Evolutionary conservation across 2,329 filamentous ascomycete species (phyloP), one percentile per base, ranked within the genome.

Genomic region (Fusarium ramigenum): DNA sequence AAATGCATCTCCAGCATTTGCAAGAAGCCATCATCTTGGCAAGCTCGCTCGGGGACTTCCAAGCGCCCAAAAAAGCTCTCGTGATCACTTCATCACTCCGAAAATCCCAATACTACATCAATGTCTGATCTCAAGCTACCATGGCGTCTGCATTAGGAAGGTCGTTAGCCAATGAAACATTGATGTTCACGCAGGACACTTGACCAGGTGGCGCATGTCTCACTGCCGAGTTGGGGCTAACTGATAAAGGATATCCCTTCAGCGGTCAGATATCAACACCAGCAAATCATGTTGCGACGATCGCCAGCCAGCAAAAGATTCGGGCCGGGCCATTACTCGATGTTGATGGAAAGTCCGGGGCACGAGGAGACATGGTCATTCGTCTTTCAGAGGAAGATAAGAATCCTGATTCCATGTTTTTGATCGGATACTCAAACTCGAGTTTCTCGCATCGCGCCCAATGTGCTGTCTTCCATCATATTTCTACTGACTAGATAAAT

Each of bases 121-220:
- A 32, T 9, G 21, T 44, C 42, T 18, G 32, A 43, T 30, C 18
- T 42, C 19, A 30, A 54, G 63, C 12, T 50, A 18, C 42, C 14
- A 18, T 23, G 34, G 14, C 14, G 43, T 16, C 56, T 63, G 16
- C 8, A 56, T 63, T 50, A 63, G 66, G 66, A 63, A 68, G 66
- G 66, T 69, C 37, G 42, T n/a, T 39, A 28, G 19, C n/a, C 42
- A 49, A 54, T 60, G 40, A 32, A 53, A 46, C 47, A 49, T 32
- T 23, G 43, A 46, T 15, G 43, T 50, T 16, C 19, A 40, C 47
- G 11, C 32, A 43, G 69, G 66, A 68, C 66, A 68, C 36, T 63
- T 19, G 49, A 30, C 6, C 66, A 68, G 49, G 66, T 68, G 66
- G 66, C 37, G 40, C 7, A 68, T 66, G 64, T 66, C 64, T 66